Conservation (phyloP, 257 asterid species). For the Buddleja alternifolia region DNA sequence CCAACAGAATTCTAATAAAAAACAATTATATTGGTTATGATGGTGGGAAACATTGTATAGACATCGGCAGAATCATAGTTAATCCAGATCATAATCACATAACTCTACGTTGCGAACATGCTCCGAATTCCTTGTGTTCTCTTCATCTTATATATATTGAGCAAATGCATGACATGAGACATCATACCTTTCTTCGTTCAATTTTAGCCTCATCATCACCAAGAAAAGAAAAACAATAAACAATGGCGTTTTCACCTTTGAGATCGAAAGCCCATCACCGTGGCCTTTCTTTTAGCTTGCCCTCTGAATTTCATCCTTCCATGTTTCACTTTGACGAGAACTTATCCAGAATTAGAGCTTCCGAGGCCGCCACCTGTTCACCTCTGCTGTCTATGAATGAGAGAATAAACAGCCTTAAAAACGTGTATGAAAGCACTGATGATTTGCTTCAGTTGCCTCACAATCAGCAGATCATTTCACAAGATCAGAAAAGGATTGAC, state of each 20-base stretch:
- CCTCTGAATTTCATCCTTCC: slow-evolving; percentile 37
- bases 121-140: slow-evolving; percentile 12
- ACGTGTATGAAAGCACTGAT: slow-evolving; percentile 31
- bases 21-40: neutral
- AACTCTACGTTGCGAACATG: neutral
- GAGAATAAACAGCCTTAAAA: slow-evolving; percentile 31
- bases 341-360: slow-evolving; percentile 31
- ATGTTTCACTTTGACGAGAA: slow-evolving; percentile 36
- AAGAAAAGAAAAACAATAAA: too few relatives aligned
- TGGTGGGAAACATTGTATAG: slow-evolving; percentile 28
- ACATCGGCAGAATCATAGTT: slow-evolving; percentile 19
- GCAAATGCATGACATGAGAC: neutral
- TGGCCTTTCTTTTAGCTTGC: slow-evolving; percentile 53
- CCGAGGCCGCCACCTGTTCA: slow-evolving; percentile 30
- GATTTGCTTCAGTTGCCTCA: slow-evolving; percentile 38
- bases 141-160: neutral
- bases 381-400: slow-evolving; percentile 31
- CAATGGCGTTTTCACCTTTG: slow-evolving; percentile 52
- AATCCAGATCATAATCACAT: slow-evolving; percentile 28
- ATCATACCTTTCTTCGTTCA: slow-evolving; percentile 7
- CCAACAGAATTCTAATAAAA: neutral
- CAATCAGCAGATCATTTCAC: slow-evolving; percentile 28
- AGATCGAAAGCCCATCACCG: slow-evolving; percentile 42
- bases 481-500: slow-evolving; percentile 28
- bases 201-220: neutral